These are phyloP conservation scores for Scleromitrula shiraiana DNA, from an alignment of 2,329 filamentous ascomycete genomes.

Conservation along the genomic window DNA sequence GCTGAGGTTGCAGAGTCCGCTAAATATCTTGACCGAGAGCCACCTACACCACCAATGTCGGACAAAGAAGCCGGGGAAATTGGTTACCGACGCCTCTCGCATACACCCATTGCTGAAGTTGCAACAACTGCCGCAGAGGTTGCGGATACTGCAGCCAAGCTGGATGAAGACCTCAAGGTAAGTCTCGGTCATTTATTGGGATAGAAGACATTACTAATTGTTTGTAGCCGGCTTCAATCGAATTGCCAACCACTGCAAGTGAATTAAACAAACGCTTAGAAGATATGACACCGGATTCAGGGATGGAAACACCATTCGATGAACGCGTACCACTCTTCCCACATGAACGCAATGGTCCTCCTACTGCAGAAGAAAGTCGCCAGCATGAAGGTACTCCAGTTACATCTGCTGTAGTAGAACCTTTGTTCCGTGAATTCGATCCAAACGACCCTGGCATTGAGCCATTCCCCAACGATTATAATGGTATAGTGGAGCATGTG, in stretches of 20 bases:
- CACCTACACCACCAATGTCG: constrained; percentile 26
- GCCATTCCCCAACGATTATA: constrained; percentile 24
- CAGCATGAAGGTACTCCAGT: background rate
- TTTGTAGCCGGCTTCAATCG: background rate
- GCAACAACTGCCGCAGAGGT: constrained; percentile 38
- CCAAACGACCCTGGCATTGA: constrained; percentile 25
- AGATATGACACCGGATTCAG: background rate
- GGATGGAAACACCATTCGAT: constrained; percentile 16
- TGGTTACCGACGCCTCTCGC: constrained; percentile 29
- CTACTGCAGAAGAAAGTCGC: constrained; percentile 12
- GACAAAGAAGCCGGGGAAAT: constrained; percentile 28
- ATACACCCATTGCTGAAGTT: constrained; percentile 35
- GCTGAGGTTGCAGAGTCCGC: constrained; percentile 25
- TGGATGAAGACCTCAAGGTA: constrained; percentile 28
- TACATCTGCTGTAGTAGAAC: background rate
- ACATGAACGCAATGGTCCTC: constrained; percentile 21
- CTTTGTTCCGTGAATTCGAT: constrained; percentile 16
- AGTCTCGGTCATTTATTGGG: background rate
- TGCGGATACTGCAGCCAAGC: constrained; percentile 34
- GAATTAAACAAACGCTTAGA: background rate
- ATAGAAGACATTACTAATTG: background rate
- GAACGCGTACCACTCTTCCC: constrained; percentile 26
- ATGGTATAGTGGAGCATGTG: constrained; percentile 21
- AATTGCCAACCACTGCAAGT: background rate
- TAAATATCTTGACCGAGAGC: constrained; percentile 18